Base-by-base conservation (phyloP, 169 alveolate genomes). In the Eimeria maxima region DNA sequence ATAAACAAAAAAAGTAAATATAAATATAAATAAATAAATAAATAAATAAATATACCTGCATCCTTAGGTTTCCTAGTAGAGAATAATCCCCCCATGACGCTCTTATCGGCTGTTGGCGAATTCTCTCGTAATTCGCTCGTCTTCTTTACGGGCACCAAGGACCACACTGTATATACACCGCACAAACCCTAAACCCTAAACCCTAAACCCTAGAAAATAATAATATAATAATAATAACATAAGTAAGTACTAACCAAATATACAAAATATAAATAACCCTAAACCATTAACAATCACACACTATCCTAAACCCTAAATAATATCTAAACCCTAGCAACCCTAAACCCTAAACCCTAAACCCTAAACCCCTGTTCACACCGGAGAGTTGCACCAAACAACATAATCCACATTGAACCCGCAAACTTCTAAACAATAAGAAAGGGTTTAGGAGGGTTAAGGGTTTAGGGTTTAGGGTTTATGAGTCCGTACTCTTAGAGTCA, bases 31-130 rank as follows among this genome's bases (percentile, higher is more conserved):
- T 50, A 14, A 20, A 73, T 11, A 16, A 63, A 22, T 3, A 22
- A 24, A 24, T 11, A 67, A 97, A 96, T 20, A 98, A 97, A 92
- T 97, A 98, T 20, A 38, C 95, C 95, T 27, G 95, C 95, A 27
- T 90, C 95, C n/a, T 74, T 90, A 55, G 95, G 95, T 76, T 74
- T 71, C 63, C 95, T 76, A 14, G 90, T 90, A 14, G 95, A 90
- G 44, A 90, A 90, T 20, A 90, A 57, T 5, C 95, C 95, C 4
- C 95, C 95, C 22, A 90, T 1, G 67, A 90, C 83, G 22, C 90
- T 74, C 81, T 83, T 81, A n/a, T 90, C 95, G 2, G 95, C 45
- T 1, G 57, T 3, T 6, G 65, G 57, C 8, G 50, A 24, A 4
- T 45, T 10, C 44, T 67, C 95, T 1, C 47, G 50, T 20, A 33